A percentile compares a stretch with the other conserved stretches of the same genome.
phyloP scores from a whole-genome alignment of 2,329 filamentous ascomycete species.

The Trichocomaceae sp. region DNA sequence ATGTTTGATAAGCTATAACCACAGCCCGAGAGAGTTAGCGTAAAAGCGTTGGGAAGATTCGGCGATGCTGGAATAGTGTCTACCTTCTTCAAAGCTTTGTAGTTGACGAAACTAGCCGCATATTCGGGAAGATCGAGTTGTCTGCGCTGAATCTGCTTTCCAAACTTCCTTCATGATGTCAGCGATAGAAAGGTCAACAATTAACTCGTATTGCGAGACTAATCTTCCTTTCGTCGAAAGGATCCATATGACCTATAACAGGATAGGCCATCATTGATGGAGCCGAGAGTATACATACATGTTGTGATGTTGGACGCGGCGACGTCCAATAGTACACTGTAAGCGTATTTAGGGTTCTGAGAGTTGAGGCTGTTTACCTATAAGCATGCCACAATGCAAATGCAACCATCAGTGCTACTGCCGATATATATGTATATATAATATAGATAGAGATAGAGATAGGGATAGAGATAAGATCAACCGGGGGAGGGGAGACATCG shows the following conservation, averaged over 20 bases:
- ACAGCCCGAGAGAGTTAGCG: conserved; percentile 13
- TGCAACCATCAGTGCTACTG: neutral
- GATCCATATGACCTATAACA: neutral
- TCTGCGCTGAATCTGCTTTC: conserved; percentile 97
- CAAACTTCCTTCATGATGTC: conserved; percentile 75
- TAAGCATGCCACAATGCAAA: neutral
- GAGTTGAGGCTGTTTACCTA: neutral
- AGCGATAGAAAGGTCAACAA: conserved; percentile 2
- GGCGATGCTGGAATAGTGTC: neutral
- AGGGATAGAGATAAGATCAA: no score
- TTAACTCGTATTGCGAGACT: neutral
- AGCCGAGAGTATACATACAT: conserved; percentile 6
- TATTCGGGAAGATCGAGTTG: conserved; percentile 99
- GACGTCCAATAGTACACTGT: neutral
- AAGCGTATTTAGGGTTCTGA: neutral
- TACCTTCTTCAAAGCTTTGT: conserved; percentile 98
- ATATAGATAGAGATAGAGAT: no score
- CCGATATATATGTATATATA: neutral
- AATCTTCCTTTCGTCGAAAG: neutral
- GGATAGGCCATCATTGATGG: neutral
- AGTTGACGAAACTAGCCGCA: conserved; percentile 98
- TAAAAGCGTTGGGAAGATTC: neutral
- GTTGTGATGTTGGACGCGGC: conserved; percentile 1
- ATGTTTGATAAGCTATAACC: conserved; percentile 85
- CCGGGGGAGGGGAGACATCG: neutral